These are phyloP conservation scores for Rhinocladiella mackenziei DNA, from an alignment of 2,329 filamentous ascomycete species.

Conservation along the genomic window DNA sequence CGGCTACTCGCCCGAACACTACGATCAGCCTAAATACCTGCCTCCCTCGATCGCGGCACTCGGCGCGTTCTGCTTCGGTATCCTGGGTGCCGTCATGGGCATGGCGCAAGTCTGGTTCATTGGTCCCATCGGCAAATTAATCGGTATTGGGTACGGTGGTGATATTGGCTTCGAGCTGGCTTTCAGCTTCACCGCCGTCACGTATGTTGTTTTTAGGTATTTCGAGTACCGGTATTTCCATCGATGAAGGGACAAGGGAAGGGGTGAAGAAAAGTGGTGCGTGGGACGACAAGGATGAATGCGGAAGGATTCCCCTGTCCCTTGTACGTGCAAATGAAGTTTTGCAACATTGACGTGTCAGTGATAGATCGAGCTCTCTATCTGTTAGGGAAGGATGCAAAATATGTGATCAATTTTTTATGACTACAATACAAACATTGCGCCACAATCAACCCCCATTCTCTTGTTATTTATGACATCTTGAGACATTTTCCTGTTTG, in stretches of 20 bases:
- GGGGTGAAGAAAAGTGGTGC: background rate
- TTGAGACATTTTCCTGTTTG: too few species aligned
- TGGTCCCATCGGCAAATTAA: conserved; percentile 62
- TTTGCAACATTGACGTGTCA: too few species aligned
- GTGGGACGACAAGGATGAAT: background rate
- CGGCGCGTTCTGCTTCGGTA: conserved; percentile 59
- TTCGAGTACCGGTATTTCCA: conserved; percentile 31
- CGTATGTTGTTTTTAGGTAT: conserved; percentile 36
- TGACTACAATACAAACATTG: too few species aligned
- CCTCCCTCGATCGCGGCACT: conserved; percentile 63
- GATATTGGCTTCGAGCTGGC: conserved; percentile 64
- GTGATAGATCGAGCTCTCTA: too few species aligned
- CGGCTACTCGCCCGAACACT: conserved; percentile 58
- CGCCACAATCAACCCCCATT: too few species aligned
- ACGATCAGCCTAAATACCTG: conserved; percentile 55
- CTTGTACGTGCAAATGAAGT: too few species aligned
- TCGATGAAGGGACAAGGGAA: conserved; percentile 2
- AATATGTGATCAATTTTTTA: too few species aligned
- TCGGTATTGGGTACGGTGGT: conserved; percentile 49
- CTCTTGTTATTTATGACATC: too few species aligned
- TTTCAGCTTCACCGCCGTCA: conserved; percentile 34
- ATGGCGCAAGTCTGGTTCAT: conserved; percentile 69
- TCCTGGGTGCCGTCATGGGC: conserved; percentile 62
- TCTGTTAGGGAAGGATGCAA: too few species aligned
- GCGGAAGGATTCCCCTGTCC: background rate